These are phyloP conservation scores for Aspergillus hiratsukae DNA, from an alignment of 2,329 filamentous ascomycete genomes.

Conservation along the genomic window DNA sequence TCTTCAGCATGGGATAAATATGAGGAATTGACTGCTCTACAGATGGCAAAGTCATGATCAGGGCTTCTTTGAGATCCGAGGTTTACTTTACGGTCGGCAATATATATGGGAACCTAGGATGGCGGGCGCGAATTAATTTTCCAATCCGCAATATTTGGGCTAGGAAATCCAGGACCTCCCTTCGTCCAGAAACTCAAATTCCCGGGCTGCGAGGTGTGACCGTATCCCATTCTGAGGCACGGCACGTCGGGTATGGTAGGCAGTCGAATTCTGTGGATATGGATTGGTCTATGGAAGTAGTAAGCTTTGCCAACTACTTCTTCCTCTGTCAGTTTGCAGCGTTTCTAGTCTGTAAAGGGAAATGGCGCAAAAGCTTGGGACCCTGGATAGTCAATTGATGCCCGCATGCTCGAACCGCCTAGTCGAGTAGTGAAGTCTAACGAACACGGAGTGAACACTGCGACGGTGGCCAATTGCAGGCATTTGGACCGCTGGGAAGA, in stretches of 20 bases:
- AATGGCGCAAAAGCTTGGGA: not conserved
- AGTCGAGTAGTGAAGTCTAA: too few species aligned
- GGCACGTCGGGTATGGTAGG: not conserved
- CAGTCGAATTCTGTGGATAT: not conserved
- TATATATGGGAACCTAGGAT: not conserved
- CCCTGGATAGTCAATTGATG: too few species aligned
- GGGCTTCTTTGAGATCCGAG: not conserved
- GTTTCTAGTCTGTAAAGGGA: not conserved
- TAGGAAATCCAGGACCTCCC: not conserved
- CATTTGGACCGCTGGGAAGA: too few species aligned
- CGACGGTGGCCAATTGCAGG: too few species aligned
- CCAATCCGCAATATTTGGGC: not conserved
- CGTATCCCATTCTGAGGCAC: not conserved
- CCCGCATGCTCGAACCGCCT: too few species aligned
- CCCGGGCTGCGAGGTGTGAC: not conserved
- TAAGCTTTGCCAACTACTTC: not conserved
- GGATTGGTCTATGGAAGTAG: not conserved
- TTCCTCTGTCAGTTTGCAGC: not conserved
- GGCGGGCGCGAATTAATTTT: not conserved
- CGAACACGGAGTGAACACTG: too few species aligned
- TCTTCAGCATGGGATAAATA: not conserved
- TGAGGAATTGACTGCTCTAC: not conserved
- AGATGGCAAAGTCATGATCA: not conserved
- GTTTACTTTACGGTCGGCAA: not conserved
- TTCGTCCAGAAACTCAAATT: not conserved